Evolutionary conservation across 2,329 filamentous ascomycete genomes (phyloP).

Genomic region (Akanthomyces dipterigenus): DNA sequence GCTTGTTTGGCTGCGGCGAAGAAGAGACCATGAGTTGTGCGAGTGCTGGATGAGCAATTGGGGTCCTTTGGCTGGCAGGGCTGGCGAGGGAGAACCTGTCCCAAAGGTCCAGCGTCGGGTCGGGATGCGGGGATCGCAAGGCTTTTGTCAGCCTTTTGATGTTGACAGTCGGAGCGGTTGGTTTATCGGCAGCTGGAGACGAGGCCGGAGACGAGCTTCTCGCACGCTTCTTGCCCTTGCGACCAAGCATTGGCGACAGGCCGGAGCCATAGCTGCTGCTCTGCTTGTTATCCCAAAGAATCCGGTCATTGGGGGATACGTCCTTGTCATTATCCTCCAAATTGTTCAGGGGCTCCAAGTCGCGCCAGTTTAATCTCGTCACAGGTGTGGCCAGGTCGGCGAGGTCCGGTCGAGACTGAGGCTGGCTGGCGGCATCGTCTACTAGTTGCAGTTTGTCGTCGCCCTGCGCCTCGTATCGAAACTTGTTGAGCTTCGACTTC

Average conservation of each 20-base stretch:
- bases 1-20: slow-evolving; percentile 55
- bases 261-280: slow-evolving; percentile 33
- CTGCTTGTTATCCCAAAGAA: slow-evolving; percentile 53
- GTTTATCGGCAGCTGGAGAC: slow-evolving; percentile 51
- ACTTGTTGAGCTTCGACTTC: slow-evolving; percentile 55
- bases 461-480: slow-evolving; percentile 31
- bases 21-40: slow-evolving; percentile 64
- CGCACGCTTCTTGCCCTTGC: slow-evolving; percentile 57
- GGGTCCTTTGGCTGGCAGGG: slow-evolving; percentile 35
- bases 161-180: slow-evolving; percentile 43
- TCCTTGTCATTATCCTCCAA: slow-evolving; percentile 37
- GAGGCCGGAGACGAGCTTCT: slow-evolving; percentile 67
- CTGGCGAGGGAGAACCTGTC: slow-evolving; percentile 57
- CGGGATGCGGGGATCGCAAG: slow-evolving; percentile 60
- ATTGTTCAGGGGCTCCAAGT: slow-evolving; percentile 41
- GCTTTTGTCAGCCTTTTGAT: slow-evolving; percentile 51
- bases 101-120: slow-evolving; percentile 71
- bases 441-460: slow-evolving; percentile 14
- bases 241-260: slow-evolving; percentile 42
- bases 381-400: slow-evolving; percentile 36
- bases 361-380: slow-evolving; percentile 49
- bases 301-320: slow-evolving; percentile 52
- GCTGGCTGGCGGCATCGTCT: slow-evolving; percentile 16
- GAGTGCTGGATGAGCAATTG: slow-evolving; percentile 48
- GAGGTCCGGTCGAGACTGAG: neutral